Evolutionary conservation across 1,284 basidiomycete genomes (phyloP).

Genomic region (Papiliotrema terrestris): DNA sequence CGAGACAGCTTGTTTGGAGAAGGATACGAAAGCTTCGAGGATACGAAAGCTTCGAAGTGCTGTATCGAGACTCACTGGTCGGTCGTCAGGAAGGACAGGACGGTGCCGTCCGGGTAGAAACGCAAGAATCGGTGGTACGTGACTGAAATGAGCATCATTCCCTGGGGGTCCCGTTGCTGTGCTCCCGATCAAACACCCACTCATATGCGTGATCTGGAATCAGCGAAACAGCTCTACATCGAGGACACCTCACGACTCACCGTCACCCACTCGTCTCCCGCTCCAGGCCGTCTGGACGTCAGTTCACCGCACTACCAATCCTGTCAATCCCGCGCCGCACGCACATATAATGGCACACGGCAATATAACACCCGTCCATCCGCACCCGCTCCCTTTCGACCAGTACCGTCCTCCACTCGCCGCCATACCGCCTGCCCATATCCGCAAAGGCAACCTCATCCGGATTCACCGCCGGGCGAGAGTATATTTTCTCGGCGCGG

Average conservation of each 20-base stretch:
- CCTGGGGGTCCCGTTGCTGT: background rate
- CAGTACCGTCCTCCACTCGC: slow-evolving; percentile 68
- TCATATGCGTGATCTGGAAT: slow-evolving; percentile 44
- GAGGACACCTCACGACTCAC: slow-evolving; percentile 52
- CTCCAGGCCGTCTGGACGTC: slow-evolving; percentile 61
- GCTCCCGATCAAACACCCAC: slow-evolving; percentile 21
- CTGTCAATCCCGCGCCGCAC: no score
- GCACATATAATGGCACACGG: slow-evolving; percentile 70
- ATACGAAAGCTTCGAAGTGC: no score
- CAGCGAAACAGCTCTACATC: background rate
- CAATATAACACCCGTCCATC: slow-evolving; percentile 82
- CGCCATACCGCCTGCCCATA: slow-evolving; percentile 56
- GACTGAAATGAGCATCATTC: slow-evolving; percentile 20
- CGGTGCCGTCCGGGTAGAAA: slow-evolving; percentile 81
- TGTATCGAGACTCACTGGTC: slow-evolving; percentile 66
- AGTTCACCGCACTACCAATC: no score
- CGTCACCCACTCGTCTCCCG: slow-evolving; percentile 77
- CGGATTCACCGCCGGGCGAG: slow-evolving; percentile 55
- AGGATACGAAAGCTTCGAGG: no score
- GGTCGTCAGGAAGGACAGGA: slow-evolving; percentile 80
- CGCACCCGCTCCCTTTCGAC: slow-evolving; percentile 79
- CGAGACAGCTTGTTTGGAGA: no score
- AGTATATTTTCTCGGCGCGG: slow-evolving; percentile 59
- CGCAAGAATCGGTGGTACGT: slow-evolving; percentile 60
- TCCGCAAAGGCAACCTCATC: slow-evolving; percentile 26